A percentile compares a stretch with the other conserved stretches of the same genome.
phyloP scores from a whole-genome alignment of 768 basidiomycete genomes.

The Omphalotus guepiniiformis region DNA sequence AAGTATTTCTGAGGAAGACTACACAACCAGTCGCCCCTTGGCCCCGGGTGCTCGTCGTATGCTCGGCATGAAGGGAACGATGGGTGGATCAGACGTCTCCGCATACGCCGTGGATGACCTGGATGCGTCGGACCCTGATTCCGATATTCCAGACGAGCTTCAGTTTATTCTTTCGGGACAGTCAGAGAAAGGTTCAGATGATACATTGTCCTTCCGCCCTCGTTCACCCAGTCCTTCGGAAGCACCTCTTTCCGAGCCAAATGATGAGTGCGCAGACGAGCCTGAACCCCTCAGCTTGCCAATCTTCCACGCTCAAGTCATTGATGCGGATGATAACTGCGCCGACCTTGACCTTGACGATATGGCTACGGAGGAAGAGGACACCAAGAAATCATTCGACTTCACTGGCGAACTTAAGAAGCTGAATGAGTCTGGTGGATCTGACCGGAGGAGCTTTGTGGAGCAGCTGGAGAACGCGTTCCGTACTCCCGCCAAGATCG shows the following conservation, averaged over 20 bases:
- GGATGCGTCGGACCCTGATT: slow-evolving; percentile 62
- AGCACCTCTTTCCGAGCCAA: neutral
- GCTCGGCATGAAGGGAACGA: slow-evolving; percentile 63
- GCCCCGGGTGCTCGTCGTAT: slow-evolving; percentile 47
- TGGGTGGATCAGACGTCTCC: slow-evolving; percentile 56
- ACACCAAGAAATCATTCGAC: slow-evolving; percentile 79
- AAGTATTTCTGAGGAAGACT: slow-evolving; percentile 5
- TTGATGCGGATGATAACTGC: slow-evolving; percentile 37
- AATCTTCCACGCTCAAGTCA: slow-evolving; percentile 39
- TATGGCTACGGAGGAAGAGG: slow-evolving; percentile 43
- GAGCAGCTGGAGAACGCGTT: slow-evolving; percentile 81
- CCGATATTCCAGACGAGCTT: slow-evolving; percentile 79
- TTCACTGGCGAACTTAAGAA: slow-evolving; percentile 75
- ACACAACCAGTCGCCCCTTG: slow-evolving; percentile 29
- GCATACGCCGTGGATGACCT: slow-evolving; percentile 38
- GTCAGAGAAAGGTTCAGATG: slow-evolving; percentile 34
- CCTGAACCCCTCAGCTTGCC: slow-evolving; percentile 26
- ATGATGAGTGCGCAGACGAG: neutral
- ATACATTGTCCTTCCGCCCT: slow-evolving; percentile 33
- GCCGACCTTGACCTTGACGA: slow-evolving; percentile 38
- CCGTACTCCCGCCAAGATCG: slow-evolving; percentile 67
- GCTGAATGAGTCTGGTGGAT: slow-evolving; percentile 66
- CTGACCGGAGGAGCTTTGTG: slow-evolving; percentile 71
- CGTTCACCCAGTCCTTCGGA: neutral
- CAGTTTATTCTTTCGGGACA: slow-evolving; percentile 50